Base-by-base conservation (phyloP, 768 basidiomycete species). In the Rhizopogon sp. region DNA sequence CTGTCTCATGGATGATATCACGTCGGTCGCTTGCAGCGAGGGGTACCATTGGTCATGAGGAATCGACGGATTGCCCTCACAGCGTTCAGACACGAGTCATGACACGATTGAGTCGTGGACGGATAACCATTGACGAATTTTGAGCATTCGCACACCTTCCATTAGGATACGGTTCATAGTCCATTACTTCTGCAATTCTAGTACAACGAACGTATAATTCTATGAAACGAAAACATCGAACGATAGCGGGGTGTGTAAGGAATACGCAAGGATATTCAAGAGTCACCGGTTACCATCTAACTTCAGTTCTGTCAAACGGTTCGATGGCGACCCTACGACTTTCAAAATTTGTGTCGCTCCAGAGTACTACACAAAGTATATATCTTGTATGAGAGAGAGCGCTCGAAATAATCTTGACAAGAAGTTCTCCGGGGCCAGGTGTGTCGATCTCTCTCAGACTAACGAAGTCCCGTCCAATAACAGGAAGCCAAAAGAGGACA, bases 321-420 rank as follows among this genome's bases (percentile, higher is more conserved):
- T 82, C 76, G 10, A 96, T 73, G 1, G 70, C 68, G 7, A 96
- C 71, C 4, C 75, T 71, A 6, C 4, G 66, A 66, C 70, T 96
- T 98, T 49, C 76, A 70, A 39, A 98, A 68, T 9, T 83, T 75
- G 64, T 90, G 82, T 11, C 95, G 80, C 65, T 93, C 88, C 5
- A 97, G 75, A 13, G 9, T 33, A 33, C 31, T 33, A 9, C 5
- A 25, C 25, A 25, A 4, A 25, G 76, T 71, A 66, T 94, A 97
- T 9, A 79, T 71, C 61, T 93, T 88, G 67, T 93, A 97, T 2
- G 88, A 85, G 3, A 71, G 25, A 81, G 57, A 3, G 73, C 70
- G 0, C 72, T 67, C 1, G 78, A 67, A 43, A 70, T 58, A 43
- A 79, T 58, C 56, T 73, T 73, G 59, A 79, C 68, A 29, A 80